These are phyloP conservation scores for Rhizopogon vinicolor DNA, from an alignment of 768 basidiomycete species.

Conservation along the genomic window DNA sequence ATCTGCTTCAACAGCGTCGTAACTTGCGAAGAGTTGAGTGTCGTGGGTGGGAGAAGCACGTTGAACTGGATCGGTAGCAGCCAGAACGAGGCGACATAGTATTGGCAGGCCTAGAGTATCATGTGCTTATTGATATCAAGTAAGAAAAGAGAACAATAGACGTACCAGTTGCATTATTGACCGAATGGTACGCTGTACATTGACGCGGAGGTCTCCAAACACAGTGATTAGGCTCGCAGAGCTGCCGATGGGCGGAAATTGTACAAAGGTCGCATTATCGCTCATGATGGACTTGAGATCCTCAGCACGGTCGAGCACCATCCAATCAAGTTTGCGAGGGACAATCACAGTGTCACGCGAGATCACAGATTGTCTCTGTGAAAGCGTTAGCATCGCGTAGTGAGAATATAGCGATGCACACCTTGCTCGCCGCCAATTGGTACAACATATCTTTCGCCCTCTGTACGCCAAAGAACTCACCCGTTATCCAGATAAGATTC, in stretches of 20 bases:
- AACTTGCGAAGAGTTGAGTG: slow-evolving; percentile 78
- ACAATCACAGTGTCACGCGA: slow-evolving; percentile 92
- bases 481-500: slow-evolving; percentile 93
- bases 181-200: slow-evolving; percentile 90
- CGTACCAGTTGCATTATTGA: slow-evolving; percentile 92
- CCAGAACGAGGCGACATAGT: slow-evolving; percentile 97
- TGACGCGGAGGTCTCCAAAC: slow-evolving; percentile 90
- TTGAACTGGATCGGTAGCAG: slow-evolving; percentile 92
- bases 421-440: slow-evolving; percentile 85
- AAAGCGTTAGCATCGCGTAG: not conserved
- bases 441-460: slow-evolving; percentile 93
- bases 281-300: slow-evolving; percentile 91
- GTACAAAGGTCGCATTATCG: slow-evolving; percentile 95
- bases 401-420: slow-evolving; percentile 19
- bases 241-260: slow-evolving; percentile 89
- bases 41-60: slow-evolving; percentile 78
- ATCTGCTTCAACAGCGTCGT: slow-evolving; percentile 84
- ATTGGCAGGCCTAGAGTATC: slow-evolving; percentile 76
- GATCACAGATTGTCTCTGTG: slow-evolving; percentile 81
- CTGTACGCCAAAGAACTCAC: slow-evolving; percentile 95
- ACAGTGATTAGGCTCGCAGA: slow-evolving; percentile 92
- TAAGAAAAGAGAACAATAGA: slow-evolving; percentile 8
- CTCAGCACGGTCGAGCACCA: slow-evolving; percentile 94
- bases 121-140: slow-evolving; percentile 14
- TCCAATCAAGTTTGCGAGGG: slow-evolving; percentile 97